Percentiles rank a stretch among this genome's conserved stretches.
phyloP scores from a whole-genome alignment of 768 basidiomycete species.

The Pseudohyphozyma bogoriensis region DNA sequence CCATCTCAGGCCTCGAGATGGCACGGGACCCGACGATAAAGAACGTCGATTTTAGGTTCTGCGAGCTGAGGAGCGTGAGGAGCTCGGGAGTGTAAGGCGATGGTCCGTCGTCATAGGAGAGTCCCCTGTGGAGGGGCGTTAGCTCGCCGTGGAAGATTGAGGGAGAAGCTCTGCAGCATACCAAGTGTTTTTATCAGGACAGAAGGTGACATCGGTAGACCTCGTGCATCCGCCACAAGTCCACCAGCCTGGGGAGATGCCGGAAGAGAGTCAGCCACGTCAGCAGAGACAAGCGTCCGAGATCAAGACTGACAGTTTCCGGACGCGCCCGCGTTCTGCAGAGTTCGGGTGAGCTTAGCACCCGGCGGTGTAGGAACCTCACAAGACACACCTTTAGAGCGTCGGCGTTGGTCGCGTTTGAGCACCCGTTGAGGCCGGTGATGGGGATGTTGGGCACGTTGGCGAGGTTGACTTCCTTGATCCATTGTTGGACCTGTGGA shows the following conservation, averaged over 20 bases:
- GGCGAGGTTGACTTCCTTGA: conserved; percentile 57
- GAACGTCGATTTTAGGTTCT: conserved; percentile 68
- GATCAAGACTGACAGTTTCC: conserved; percentile 43
- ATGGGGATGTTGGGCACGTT: conserved; percentile 57
- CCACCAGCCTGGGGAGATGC: conserved; percentile 52
- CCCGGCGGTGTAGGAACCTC: too few species aligned
- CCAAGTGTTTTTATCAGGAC: conserved; percentile 56
- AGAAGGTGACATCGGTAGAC: conserved; percentile 59
- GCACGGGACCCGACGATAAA: conserved; percentile 79
- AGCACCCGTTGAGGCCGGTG: conserved; percentile 62
- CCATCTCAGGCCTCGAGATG: conserved; percentile 56
- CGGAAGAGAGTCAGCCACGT: background rate
- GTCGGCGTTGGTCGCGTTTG: conserved; percentile 44
- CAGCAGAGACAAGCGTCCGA: background rate
- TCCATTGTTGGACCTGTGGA: conserved; percentile 58
- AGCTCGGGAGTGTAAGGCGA: conserved; percentile 65
- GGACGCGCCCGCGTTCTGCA: conserved; percentile 50
- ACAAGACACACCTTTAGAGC: too few species aligned
- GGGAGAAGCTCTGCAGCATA: conserved; percentile 37
- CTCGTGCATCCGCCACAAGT: conserved; percentile 66
- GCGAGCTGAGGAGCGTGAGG: conserved; percentile 55
- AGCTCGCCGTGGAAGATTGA: background rate
- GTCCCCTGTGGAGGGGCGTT: conserved; percentile 6
- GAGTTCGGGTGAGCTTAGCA: too few species aligned
- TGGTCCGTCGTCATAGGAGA: conserved; percentile 69